Percentiles rank a stretch among this genome's conserved stretches.
phyloP scores from a whole-genome alignment of 192 early-diverging fungal genomes.

The Coemansia sp. region DNA sequence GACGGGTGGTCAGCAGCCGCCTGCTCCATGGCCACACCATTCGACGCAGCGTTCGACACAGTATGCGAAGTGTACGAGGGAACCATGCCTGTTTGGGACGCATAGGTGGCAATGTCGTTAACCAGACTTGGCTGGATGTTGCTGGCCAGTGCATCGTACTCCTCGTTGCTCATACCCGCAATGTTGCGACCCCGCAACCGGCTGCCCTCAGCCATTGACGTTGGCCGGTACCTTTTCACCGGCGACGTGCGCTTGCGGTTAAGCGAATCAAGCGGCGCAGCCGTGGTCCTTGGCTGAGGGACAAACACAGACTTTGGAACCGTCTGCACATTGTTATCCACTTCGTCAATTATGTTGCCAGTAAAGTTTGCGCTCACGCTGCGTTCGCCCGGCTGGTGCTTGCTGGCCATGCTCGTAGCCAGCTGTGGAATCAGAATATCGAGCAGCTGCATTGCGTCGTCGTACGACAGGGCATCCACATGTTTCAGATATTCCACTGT shows the following conservation, averaged over 20 bases:
- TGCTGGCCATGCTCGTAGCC: neutral
- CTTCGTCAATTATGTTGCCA: constrained; percentile 17
- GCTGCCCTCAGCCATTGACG: constrained; percentile 30
- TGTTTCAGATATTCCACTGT: constrained; percentile 4
- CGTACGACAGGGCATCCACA: neutral
- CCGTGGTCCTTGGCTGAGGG: neutral
- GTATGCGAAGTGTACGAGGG: constrained; percentile 9
- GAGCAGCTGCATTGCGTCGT: constrained; percentile 12
- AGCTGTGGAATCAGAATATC: constrained; percentile 12
- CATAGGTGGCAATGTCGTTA: constrained; percentile 24
- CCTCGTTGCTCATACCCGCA: constrained; percentile 26
- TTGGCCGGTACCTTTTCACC: neutral
- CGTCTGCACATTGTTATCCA: neutral
- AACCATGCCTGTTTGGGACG: constrained; percentile 15
- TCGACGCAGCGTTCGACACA: neutral
- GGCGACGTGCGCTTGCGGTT: constrained; percentile 22
- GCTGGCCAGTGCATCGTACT: constrained; percentile 37
- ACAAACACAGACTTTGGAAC: neutral
- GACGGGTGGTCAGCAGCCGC: constrained; percentile 13
- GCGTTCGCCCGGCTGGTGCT: neutral
- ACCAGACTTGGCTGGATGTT: constrained; percentile 21
- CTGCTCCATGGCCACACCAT: constrained; percentile 2
- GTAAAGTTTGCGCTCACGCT: constrained; percentile 2
- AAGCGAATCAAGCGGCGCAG: constrained; percentile 14
- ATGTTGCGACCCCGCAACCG: constrained; percentile 29